Conservation (phyloP, 73 alveolate genomes). For the Tetrahymena malaccensis region DNA sequence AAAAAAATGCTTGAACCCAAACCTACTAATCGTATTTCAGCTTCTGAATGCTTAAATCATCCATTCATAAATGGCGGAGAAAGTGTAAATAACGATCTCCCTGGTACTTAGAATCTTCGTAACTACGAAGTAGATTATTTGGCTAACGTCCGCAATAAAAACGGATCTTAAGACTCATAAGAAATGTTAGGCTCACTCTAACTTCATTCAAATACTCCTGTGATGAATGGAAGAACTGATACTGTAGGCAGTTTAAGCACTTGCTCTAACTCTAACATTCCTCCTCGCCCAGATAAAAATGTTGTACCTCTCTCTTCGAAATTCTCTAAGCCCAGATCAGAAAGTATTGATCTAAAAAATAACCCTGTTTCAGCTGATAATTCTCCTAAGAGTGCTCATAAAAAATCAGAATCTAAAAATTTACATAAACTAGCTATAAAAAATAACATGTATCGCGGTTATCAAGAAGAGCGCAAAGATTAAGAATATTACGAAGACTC, state of each 20-base stretch:
- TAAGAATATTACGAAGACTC: not conserved
- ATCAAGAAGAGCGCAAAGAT: not conserved
- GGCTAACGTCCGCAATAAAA: not conserved
- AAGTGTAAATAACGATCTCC: not conserved
- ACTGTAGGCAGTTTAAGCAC: constrained; percentile 18
- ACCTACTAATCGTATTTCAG: constrained; percentile 8
- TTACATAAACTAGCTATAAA: not conserved
- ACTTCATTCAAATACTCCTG: constrained; percentile 10
- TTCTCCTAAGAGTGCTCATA: not conserved
- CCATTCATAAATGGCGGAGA: constrained; percentile 7
- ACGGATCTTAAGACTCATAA: not conserved
- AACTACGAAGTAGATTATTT: constrained; percentile 8
- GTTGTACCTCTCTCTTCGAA: not conserved
- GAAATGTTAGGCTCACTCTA: constrained; percentile 22
- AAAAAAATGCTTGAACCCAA: constrained; percentile 13
- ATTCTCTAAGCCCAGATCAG: not conserved
- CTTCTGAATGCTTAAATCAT: constrained; percentile 26
- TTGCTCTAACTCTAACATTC: not conserved
- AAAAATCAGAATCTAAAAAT: not conserved
- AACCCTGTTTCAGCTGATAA: not conserved
- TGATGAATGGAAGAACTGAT: constrained; percentile 22
- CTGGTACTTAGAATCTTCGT: not conserved
- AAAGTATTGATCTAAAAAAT: not conserved
- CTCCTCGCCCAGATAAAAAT: not conserved
- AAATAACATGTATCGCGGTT: not conserved